These are phyloP conservation scores for Golubevia pallescens DNA, from an alignment of 1,284 basidiomycete genomes.

Conservation along the genomic window DNA sequence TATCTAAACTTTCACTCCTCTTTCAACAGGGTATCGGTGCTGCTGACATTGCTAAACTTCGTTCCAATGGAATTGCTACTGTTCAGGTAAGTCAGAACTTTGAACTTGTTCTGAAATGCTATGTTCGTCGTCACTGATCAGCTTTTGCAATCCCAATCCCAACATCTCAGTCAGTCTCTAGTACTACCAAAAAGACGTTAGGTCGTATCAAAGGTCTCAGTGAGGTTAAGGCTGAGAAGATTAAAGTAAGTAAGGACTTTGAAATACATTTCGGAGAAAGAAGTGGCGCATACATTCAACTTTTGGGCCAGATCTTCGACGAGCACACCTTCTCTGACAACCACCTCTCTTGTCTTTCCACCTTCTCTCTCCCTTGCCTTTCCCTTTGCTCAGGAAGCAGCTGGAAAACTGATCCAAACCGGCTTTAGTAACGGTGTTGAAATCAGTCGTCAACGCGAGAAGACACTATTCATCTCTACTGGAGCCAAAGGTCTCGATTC, in stretches of 20 bases:
- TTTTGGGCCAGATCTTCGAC: too few relatives aligned
- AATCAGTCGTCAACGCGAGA: slow-evolving; percentile 3
- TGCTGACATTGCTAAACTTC: slow-evolving; percentile 9
- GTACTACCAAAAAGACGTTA: not conserved
- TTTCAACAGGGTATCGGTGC: slow-evolving; percentile 4
- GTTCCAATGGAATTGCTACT: not conserved
- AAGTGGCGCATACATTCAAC: not conserved
- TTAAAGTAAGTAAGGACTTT: not conserved
- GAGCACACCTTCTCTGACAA: too few relatives aligned
- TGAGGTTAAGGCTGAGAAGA: slow-evolving; percentile 10
- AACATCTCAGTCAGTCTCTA: not conserved
- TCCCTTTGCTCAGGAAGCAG: slow-evolving; percentile 1
- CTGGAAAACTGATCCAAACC: not conserved
- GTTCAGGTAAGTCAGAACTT: not conserved
- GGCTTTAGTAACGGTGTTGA: slow-evolving; percentile 1
- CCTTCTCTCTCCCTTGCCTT: not conserved
- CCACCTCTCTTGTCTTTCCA: not conserved
- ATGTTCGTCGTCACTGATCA: not conserved
- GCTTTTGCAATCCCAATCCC: not conserved
- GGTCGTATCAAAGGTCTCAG: slow-evolving; percentile 3
- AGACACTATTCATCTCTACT: slow-evolving; percentile 6
- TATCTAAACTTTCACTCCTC: too few relatives aligned
- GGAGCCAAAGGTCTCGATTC: not conserved
- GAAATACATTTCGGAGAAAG: not conserved
- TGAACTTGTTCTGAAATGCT: not conserved